Percentiles rank a stretch among this genome's conserved stretches.
These are phyloP conservation scores for Kazachstania taianensis DNA, from an alignment of 805 yeast species.

Conservation along the genomic window DNA sequence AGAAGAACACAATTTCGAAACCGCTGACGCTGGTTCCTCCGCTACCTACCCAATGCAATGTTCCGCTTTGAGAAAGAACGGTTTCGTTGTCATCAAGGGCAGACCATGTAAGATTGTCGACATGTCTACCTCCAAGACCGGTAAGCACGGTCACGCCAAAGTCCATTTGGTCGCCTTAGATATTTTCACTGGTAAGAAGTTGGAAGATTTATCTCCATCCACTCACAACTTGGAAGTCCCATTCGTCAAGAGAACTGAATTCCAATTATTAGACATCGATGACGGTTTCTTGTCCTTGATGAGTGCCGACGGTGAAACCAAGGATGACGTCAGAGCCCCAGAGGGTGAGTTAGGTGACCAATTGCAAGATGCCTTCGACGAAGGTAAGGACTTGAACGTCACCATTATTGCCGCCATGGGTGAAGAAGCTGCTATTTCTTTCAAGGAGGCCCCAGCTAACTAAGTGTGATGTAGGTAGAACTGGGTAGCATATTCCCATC, in stretches of 20 bases:
- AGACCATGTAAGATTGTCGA: constrained; percentile 99
- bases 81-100: constrained; percentile 96
- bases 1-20: constrained; percentile 83
- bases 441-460: constrained; percentile 92
- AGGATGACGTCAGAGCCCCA: constrained; percentile 98
- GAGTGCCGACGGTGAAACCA: constrained; percentile 96
- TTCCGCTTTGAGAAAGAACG: constrained; percentile 99
- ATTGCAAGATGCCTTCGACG: constrained; percentile 88
- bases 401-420: constrained; percentile 98
- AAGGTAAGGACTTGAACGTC: constrained; percentile 94
- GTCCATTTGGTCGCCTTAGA: constrained; percentile 98
- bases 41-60: constrained; percentile 98
- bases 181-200: constrained; percentile 98
- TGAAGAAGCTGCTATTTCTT: constrained; percentile 98
- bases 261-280: constrained; percentile 93
- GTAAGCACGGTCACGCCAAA: constrained; percentile 99
- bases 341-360: constrained; percentile 96
- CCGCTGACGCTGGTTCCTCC: constrained; percentile 99
- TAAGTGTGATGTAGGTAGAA: neutral
- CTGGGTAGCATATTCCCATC: neutral
- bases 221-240: constrained; percentile 99
- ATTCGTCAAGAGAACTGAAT: constrained; percentile 91
- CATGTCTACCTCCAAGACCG: constrained; percentile 99
- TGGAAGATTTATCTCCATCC: constrained; percentile 99
- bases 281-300: constrained; percentile 95